A percentile compares a stretch with the other conserved stretches of the same genome.
These are phyloP conservation scores for Elsinoe batatas DNA, from an alignment of 2,329 filamentous ascomycete species.

Conservation along the genomic window DNA sequence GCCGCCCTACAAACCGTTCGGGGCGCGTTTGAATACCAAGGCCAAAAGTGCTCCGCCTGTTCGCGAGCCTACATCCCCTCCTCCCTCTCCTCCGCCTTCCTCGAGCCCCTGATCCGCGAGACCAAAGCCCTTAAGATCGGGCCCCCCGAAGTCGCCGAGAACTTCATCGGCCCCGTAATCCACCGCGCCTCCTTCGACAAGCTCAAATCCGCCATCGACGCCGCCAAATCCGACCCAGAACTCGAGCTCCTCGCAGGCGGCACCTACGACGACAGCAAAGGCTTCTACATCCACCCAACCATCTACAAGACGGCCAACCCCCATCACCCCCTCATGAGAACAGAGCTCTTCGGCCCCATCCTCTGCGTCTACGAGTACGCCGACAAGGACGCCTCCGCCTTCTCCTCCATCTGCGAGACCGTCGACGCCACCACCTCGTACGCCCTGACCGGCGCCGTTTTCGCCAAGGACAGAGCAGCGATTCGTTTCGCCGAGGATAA, in stretches of 20 bases:
- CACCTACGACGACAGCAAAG: constrained; percentile 64
- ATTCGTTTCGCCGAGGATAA: constrained; percentile 60
- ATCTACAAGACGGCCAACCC: constrained; percentile 68
- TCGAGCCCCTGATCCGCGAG: constrained; percentile 56
- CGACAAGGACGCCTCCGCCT: constrained; percentile 48
- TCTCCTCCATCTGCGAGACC: constrained; percentile 49
- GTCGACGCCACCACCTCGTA: constrained; percentile 68
- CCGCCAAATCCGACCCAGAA: constrained; percentile 63
- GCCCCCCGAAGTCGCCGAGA: constrained; percentile 56
- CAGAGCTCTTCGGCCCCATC: constrained; percentile 75
- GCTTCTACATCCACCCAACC: constrained; percentile 77
- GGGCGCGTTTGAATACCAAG: constrained; percentile 82
- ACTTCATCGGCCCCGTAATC: constrained; percentile 84
- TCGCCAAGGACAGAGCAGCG: constrained; percentile 57
- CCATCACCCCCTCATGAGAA: constrained; percentile 61
- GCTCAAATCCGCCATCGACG: constrained; percentile 64
- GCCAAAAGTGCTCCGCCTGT: constrained; percentile 83
- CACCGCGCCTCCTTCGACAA: constrained; percentile 75
- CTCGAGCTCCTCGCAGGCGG: constrained; percentile 67
- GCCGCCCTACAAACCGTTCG: constrained; percentile 74
- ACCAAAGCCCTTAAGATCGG: constrained; percentile 62
- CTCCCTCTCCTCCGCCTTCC: constrained; percentile 65
- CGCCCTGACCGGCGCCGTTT: constrained; percentile 66
- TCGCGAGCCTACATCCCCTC: constrained; percentile 69
- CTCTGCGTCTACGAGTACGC: constrained; percentile 69